phyloP scores from a whole-genome alignment of 495 filamentous ascomycete genomes.

The Sordaria brevicollis region DNA sequence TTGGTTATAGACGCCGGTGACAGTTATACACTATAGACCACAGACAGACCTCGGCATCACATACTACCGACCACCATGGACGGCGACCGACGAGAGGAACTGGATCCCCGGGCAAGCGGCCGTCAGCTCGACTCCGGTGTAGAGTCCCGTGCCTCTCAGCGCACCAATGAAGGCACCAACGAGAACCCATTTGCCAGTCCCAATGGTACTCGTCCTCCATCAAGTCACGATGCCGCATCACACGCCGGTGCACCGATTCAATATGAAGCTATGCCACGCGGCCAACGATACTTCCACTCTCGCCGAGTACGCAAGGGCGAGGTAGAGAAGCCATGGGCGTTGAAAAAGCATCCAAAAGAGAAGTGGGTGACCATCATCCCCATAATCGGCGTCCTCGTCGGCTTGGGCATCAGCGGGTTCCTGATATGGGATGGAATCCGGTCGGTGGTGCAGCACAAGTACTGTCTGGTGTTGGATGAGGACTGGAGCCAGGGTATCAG shows the following conservation, averaged over 20 bases:
- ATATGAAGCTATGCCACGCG: conserved; percentile 10
- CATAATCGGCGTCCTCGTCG: conserved; percentile 53
- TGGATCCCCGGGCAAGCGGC: background rate
- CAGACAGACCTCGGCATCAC: background rate
- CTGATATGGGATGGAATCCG: conserved; percentile 61
- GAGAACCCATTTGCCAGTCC: conserved; percentile 50
- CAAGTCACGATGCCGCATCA: conserved; percentile 41
- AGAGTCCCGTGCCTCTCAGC: background rate
- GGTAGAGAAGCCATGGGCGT: conserved; percentile 59
- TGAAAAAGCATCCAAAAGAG: conserved; percentile 60
- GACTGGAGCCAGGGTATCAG: conserved; percentile 55
- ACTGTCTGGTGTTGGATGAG: conserved; percentile 62
- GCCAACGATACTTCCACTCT: conserved; percentile 64
- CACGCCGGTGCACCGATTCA: background rate
- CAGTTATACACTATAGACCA: no score
- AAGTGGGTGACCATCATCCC: conserved; percentile 81
- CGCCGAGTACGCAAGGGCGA: conserved; percentile 60
- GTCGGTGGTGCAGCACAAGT: conserved; percentile 61
- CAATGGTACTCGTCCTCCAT: conserved; percentile 42
- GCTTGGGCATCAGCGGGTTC: conserved; percentile 54
- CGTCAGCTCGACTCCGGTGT: background rate
- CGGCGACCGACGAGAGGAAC: background rate
- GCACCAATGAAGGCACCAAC: background rate
- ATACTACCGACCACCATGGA: background rate
- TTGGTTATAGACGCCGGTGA: no score